Base-by-base conservation (phyloP, 1,284 basidiomycete genomes). In the Ganoderma sinense region DNA sequence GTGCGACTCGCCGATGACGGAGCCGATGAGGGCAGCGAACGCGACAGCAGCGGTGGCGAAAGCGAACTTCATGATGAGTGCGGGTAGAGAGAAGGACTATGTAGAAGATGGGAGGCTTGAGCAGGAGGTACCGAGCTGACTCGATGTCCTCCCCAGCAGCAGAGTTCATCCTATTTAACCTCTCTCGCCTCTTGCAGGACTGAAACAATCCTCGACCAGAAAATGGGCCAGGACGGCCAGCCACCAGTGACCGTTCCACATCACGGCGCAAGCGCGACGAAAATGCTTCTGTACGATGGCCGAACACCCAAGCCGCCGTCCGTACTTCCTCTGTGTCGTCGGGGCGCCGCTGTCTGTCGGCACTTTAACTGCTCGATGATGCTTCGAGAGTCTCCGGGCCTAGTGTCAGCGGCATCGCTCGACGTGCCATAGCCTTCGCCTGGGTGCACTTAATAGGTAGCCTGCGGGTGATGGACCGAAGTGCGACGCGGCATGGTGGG, bases 1-100 rank as follows among this genome's bases (percentile, higher is more conserved):
- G 72, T 84, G 83, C 23, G 76, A 67, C 69, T 84, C 82, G 8
- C 81, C 80, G 14, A 72, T 73, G 36, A 76, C 80, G 23, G 73
- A 68, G 51, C 75, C 70, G 65, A 75, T 71, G 56, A 77, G 67
- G 56, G 79, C 65, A 64, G 76, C 66, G 62, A 72, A 62, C 64
- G 75, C 73, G 65, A 81, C 40, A 62, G 73, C 71, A 68, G 76
- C 70, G 66, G 73, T 67, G 74, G 78, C 64, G 75, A 82, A 68
- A 45, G 80, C 77, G 74, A 76, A 69, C 66, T 79, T 74, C 81
- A 82, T 82, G 60, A 70, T 48, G 45, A 10, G n/a, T 71, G 62
- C 82, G 80, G 16, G 53, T 31, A 18, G 20, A 11, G 26, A 31
- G 20, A 6, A 20, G 20, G 43, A 45, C 7, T 45, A 7, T 10